A percentile compares a stretch with the other conserved stretches of the same genome.
Evolutionary conservation across 2,329 filamentous ascomycete genomes (phyloP).

Genomic region (Dactylellina haptotyla): DNA sequence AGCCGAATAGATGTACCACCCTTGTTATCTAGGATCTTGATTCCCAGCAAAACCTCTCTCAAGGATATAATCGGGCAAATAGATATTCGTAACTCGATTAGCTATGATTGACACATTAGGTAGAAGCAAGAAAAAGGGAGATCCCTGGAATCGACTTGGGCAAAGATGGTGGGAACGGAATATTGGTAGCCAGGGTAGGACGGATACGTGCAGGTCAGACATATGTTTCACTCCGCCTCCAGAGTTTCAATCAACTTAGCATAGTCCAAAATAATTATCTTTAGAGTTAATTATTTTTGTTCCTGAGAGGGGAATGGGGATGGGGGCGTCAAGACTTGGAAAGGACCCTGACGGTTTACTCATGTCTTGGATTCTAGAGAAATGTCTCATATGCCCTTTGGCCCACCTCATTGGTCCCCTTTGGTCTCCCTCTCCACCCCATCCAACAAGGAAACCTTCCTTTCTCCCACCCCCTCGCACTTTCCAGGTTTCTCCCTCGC

Average conservation of each 20-base stretch:
- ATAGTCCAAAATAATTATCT: background rate
- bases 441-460: background rate
- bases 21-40: background rate
- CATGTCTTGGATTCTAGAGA: constrained; percentile 40
- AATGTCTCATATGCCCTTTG: constrained; percentile 30
- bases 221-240: constrained; percentile 33
- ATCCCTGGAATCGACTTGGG: background rate
- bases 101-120: background rate
- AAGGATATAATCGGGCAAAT: constrained; percentile 8
- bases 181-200: constrained; percentile 6
- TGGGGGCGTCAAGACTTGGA: no score
- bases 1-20: background rate
- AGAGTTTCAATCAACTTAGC: constrained; percentile 14
- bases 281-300: background rate
- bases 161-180: background rate
- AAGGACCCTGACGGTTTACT: background rate
- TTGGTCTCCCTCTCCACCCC: background rate
- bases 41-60: no score
- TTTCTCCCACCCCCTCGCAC: background rate
- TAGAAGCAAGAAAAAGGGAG: background rate
- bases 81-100: no score
- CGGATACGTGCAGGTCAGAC: constrained; percentile 39
- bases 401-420: background rate
- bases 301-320: background rate
- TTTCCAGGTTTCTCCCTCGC: no score